Evolutionary conservation across 768 basidiomycete species (phyloP).

Genomic region (Strobilomyces dryophilus): DNA sequence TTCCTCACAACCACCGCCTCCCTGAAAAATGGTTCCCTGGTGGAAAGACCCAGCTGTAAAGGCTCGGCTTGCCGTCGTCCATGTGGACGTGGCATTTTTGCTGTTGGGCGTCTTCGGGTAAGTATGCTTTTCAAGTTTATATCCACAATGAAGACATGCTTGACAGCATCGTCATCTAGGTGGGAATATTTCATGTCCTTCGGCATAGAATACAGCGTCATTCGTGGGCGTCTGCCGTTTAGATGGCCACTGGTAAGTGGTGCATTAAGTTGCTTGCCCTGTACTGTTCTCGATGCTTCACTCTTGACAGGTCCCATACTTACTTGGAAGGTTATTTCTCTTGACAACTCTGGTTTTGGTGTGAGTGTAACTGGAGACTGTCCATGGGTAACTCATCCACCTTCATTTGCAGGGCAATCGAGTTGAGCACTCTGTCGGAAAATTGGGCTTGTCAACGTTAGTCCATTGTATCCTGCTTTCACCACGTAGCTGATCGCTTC

Average conservation of each 20-base stretch:
- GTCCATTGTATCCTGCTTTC: constrained; percentile 1
- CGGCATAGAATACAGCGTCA: constrained; percentile 18
- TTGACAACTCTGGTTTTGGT: constrained; percentile 11
- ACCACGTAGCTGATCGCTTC: background rate
- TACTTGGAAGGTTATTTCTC: constrained; percentile 16
- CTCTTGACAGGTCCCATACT: constrained; percentile 19
- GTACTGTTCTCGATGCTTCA: background rate
- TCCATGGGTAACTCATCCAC: background rate
- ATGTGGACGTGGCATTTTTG: constrained; percentile 7
- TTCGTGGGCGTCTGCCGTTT: constrained; percentile 17
- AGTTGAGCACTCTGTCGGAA: background rate
- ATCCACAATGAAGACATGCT: background rate
- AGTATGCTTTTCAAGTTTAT: too few species aligned
- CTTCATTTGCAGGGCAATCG: constrained; percentile 3
- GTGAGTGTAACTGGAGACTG: constrained; percentile 2
- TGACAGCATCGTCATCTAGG: constrained; percentile 4
- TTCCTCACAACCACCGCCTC: too few species aligned
- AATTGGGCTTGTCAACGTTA: constrained; percentile 14
- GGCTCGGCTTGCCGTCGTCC: background rate
- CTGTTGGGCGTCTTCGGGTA: constrained; percentile 20
- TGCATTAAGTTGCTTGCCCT: too few species aligned
- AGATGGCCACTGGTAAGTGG: constrained; percentile 24
- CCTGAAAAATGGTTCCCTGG: constrained; percentile 14
- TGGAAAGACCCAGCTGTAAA: constrained; percentile 9
- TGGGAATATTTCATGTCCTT: constrained; percentile 20